Evolutionary conservation across 1,139 yeast genomes (phyloP), one percentile per base, ranked within the genome.

Genomic region (Pneumocystis canis): DNA sequence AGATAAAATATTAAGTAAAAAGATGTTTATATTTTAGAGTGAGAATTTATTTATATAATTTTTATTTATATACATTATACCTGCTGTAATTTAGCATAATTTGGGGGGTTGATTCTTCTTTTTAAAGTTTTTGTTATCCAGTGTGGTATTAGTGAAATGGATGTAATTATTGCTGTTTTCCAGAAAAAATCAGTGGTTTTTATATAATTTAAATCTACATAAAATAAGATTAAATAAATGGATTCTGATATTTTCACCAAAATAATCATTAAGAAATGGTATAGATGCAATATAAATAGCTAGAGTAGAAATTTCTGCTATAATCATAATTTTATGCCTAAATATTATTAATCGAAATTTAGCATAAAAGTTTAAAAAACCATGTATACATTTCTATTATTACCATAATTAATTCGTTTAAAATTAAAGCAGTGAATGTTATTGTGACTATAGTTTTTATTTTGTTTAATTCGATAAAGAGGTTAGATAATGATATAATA

Each of bases 351-450:
- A 11, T 32, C 28, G 16, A 18, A n/a, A 32, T 53, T n/a, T 39
- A 28, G 56, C 6, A 30, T 25, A 20, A 20, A 18, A 35, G 32
- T 32, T 31, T 32, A 35, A 61, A 33, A 28, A 33, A 62, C 98
- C 98, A 94, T 33, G 88, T 87, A 71, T 87, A 87, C 60, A 92
- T 86, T 71, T 89, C 96, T 61, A 92, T 76, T 0, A 89, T 96
- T 62, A 94, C 97, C 97, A 94, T 92, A 20, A 87, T 79, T 70
- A 94, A 78, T 75, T 94, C 98, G 71, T 90, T 92, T 67, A 87
- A 76, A 18, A 94, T 78, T 64, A 94, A 77, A 1, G 90, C 84
- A 1, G 95, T 81, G 71, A 87, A 94, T 67, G 94, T 84, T 60
- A 92, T 77, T 1, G 95, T 83, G 30, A 94, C 98, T 87, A 92